Base-by-base conservation (phyloP, 306 rosid genomes). In the Vachellia collinsii region DNA sequence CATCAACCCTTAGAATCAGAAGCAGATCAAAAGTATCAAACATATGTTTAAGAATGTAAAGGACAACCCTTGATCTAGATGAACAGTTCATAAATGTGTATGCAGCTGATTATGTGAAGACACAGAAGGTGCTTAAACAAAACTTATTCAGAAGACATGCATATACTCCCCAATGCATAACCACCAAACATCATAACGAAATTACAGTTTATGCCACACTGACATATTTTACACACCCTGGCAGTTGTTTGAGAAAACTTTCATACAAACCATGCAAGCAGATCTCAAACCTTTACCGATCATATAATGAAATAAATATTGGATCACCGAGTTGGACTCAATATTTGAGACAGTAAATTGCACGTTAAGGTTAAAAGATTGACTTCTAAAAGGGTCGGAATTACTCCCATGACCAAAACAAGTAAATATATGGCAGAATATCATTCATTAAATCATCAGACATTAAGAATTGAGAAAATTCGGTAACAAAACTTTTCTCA, bases 1-100 rank as follows among this genome's bases (percentile, higher is more conserved):
- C 5, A 77, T 34, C 58, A 71, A 80, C 64, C 67, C 42, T 80
- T 71, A 67, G 69, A 81, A 29, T 78, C 68, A 67, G 72, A 83
- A 29, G 73, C 46, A 25, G 42, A 77, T 77, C 77, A 71, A 4
- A 77, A 64, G 46, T 47, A 76, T 17, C 47, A 39, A 61, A 47
- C 77, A 48, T 77, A 74, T 78, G 78, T 75, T 72, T 36, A 41
- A 70, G 65, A 76, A 53, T 37, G 73, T 73, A 74, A 76, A 46
- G 25, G 81, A 71, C 80, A 76, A 62, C 12, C 25, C 65, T 74
- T 68, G 67, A 20, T 65, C 67, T 64, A 66, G 73, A 80, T 72
- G 63, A 74, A 75, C 43, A 76, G 29, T 64, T 37, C 67, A 37
- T 53, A 61, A 20, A 64, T 53, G 23, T 38, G 64, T 17, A 75